Conservation (phyloP, 257 asterid species). For the Solanum bulbocastanum region DNA sequence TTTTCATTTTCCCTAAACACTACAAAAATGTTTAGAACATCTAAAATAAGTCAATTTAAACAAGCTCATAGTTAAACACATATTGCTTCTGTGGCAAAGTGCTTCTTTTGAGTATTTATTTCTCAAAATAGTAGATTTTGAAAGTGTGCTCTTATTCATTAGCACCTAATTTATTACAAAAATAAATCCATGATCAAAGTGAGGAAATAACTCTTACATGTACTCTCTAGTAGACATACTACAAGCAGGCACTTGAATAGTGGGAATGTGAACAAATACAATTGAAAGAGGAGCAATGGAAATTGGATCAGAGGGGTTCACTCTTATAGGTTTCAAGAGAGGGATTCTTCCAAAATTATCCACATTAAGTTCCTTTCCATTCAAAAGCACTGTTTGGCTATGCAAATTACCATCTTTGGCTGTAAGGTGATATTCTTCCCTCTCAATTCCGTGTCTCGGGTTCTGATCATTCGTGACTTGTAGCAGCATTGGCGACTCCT, state of each 20-base stretch:
- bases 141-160: too few species aligned
- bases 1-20: too few species aligned
- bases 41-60: too few species aligned
- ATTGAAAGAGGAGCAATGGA: conserved; percentile 60
- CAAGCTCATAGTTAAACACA: too few species aligned
- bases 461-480: not conserved
- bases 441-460: conserved; percentile 1
- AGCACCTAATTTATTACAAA: not conserved
- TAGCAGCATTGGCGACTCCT: conserved; percentile 3
- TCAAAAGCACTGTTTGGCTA: conserved; percentile 66
- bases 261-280: conserved; percentile 54
- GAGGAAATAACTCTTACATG: not conserved
- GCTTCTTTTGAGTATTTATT: too few species aligned
- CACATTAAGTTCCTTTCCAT: conserved; percentile 42
- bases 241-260: conserved; percentile 53
- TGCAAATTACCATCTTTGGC: conserved; percentile 62
- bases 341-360: conserved; percentile 55
- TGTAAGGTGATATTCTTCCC: conserved; percentile 75
- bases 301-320: conserved; percentile 31
- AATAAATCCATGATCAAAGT: not conserved
- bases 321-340: conserved; percentile 34
- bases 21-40: too few species aligned
- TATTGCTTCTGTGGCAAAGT: too few species aligned
- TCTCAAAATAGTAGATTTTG: too few species aligned
- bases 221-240: not conserved